These are phyloP conservation scores for Fusarium redolens DNA, from an alignment of 2,329 filamentous ascomycete genomes.

Conservation along the genomic window DNA sequence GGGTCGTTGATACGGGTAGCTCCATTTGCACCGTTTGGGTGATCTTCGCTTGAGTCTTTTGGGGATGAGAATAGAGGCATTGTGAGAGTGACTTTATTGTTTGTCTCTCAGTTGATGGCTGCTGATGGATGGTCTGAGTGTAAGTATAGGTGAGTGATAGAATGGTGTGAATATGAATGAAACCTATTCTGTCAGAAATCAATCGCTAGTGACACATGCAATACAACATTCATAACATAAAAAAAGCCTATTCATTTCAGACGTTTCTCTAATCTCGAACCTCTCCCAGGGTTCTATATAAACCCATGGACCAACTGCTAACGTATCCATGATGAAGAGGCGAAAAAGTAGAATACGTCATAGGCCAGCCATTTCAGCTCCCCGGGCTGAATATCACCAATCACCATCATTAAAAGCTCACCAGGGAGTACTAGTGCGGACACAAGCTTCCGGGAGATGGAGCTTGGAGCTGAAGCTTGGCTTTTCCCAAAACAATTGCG, in stretches of 20 bases:
- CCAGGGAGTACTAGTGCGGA: constrained; percentile 29
- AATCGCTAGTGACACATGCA: constrained; percentile 2
- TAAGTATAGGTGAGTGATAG: not conserved
- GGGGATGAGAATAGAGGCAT: constrained; percentile 51
- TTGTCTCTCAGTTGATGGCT: not conserved
- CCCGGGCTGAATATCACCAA: constrained; percentile 20
- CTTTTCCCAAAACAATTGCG: constrained; percentile 7
- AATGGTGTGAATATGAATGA: not conserved
- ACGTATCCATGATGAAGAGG: constrained; percentile 19
- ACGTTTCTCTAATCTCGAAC: not conserved
- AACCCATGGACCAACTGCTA: constrained; percentile 3
- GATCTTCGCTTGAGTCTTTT: constrained; percentile 40
- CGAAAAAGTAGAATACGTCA: constrained; percentile 44
- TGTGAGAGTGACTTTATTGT: not conserved
- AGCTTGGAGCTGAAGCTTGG: constrained; percentile 18
- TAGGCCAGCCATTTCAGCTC: constrained; percentile 27
- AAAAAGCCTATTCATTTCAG: not conserved
- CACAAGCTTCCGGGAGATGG: constrained; percentile 36
- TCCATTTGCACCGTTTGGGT: constrained; percentile 25
- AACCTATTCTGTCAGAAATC: not conserved
- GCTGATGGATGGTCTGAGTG: not conserved
- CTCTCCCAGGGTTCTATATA: constrained; percentile 26
- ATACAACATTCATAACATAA: not conserved
- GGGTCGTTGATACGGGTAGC: not conserved
- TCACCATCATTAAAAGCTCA: constrained; percentile 8